Conservation (phyloP, 1,284 basidiomycete species). For the Trichosporon sp. region DNA sequence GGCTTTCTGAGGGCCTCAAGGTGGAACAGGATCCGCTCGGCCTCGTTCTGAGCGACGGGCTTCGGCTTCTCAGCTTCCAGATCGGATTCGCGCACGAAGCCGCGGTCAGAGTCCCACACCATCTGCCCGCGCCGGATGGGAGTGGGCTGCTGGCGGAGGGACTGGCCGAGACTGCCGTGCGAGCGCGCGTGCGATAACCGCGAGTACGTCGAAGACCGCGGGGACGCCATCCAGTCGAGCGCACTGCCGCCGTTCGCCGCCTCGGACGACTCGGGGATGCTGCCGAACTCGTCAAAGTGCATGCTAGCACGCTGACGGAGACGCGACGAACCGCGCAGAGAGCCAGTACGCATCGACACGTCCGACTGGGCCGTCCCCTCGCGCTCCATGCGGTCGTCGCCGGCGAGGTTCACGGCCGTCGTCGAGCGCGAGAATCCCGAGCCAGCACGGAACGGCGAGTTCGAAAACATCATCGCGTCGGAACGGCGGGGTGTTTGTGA, state of each 20-base stretch:
- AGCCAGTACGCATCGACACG: constrained; percentile 24
- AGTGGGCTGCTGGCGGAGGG: constrained; percentile 26
- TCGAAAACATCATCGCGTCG: constrained; percentile 1
- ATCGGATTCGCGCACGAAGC: constrained; percentile 41
- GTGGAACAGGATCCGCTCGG: constrained; percentile 46
- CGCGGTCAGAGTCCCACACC: constrained; percentile 42
- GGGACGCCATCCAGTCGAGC: constrained; percentile 2
- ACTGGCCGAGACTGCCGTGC: background rate
- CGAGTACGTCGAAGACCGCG: constrained; percentile 3
- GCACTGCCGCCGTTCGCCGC: background rate
- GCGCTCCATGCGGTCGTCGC: constrained; percentile 7
- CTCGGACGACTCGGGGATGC: constrained; percentile 6
- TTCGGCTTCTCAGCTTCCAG: constrained; percentile 28
- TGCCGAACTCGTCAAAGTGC: constrained; percentile 25
- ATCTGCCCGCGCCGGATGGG: constrained; percentile 41
- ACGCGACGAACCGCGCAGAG: background rate
- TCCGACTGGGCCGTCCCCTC: constrained; percentile 30
- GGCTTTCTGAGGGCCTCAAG: constrained; percentile 42
- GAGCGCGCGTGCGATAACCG: background rate
- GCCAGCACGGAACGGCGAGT: constrained; percentile 10
- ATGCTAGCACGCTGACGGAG: constrained; percentile 9
- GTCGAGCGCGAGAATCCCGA: constrained; percentile 31
- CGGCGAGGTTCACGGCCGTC: constrained; percentile 24
- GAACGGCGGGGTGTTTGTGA: background rate
- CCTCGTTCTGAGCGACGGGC: constrained; percentile 39